Conservation (phyloP, 140 eudicot genomes). For the Anethum foeniculum region DNA sequence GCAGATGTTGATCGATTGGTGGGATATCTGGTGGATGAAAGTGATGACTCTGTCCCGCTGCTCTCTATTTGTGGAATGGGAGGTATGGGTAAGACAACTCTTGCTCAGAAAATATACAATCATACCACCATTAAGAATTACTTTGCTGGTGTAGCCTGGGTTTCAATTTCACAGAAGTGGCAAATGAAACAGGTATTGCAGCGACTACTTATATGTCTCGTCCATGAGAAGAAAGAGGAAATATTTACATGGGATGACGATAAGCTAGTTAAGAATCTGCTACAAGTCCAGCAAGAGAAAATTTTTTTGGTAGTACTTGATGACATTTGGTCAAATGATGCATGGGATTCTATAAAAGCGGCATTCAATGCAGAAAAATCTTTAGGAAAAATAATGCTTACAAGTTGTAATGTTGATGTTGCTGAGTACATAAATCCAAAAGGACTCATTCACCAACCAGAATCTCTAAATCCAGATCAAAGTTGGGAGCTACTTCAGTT, state of each 20-base stretch:
- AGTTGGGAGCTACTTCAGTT: not conserved
- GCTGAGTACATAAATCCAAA: not conserved
- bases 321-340: slow-evolving; percentile 16
- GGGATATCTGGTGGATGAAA: not conserved
- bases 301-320: slow-evolving; percentile 18
- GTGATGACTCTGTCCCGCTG: no score
- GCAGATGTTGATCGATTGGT: not conserved
- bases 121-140: no score
- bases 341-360: not conserved
- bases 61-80: no score
- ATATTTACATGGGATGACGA: no score
- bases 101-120: no score
- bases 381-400: slow-evolving; percentile 4
- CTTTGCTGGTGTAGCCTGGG: no score
- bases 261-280: not conserved
- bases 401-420: slow-evolving; percentile 5
- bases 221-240: no score
- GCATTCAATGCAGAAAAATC: not conserved
- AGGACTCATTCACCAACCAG: not conserved
- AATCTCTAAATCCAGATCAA: not conserved
- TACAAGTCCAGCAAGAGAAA: not conserved
- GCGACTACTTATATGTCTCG: no score
- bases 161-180: no score
- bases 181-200: no score
- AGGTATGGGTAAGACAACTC: no score